These are phyloP conservation scores for Rhytidiadelphus loreus DNA, from an alignment of 225 moss, liverwort and hornwort species.

Conservation along the genomic window DNA sequence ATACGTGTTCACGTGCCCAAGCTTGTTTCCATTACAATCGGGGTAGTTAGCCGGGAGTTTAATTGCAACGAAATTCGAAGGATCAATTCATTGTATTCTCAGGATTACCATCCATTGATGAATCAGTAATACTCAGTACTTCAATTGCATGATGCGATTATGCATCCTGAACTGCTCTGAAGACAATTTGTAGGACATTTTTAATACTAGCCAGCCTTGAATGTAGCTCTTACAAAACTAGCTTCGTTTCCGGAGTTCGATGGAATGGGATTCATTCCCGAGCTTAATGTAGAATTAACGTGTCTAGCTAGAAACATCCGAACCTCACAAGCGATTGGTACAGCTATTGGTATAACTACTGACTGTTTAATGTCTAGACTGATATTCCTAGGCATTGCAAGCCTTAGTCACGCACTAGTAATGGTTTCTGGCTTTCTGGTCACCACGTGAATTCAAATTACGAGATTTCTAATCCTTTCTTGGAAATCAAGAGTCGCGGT, in stretches of 20 bases:
- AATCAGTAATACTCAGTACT: no score
- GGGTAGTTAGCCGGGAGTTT: background rate
- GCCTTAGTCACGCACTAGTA: background rate
- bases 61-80: background rate
- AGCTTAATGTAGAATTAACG: background rate
- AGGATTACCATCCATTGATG: background rate
- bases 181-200: background rate
- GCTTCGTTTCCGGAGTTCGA: background rate
- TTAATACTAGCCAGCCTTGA: no score
- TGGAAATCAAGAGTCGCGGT: background rate
- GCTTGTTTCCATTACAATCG: no score
- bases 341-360: background rate
- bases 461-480: background rate
- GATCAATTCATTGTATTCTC: background rate
- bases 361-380: background rate
- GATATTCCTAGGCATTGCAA: background rate
- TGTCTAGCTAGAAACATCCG: background rate
- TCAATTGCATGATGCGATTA: background rate
- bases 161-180: background rate
- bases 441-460: background rate
- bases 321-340: background rate
- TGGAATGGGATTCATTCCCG: background rate
- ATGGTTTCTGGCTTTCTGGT: background rate
- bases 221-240: background rate
- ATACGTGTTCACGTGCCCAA: background rate